A percentile compares a stretch with the other conserved stretches of the same genome.
phyloP scores from a whole-genome alignment of 192 early-diverging fungal species.

The Podila epicladia region DNA sequence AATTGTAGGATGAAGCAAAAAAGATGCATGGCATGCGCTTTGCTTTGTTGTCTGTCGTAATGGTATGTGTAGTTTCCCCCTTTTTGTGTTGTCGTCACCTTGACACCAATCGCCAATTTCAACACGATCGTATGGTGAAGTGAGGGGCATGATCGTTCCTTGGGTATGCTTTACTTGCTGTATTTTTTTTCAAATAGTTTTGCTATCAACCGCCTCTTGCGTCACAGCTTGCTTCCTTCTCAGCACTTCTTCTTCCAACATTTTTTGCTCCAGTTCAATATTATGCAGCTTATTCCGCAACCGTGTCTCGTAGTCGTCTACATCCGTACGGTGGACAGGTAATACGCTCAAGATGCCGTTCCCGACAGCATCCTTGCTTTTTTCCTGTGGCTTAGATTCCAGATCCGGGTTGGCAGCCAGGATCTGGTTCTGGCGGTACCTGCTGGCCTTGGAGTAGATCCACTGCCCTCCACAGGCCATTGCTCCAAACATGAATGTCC shows the following conservation, averaged over 20 bases:
- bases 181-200: slow-evolving; percentile 3
- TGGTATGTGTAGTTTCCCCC: too few species aligned
- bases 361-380: slow-evolving; percentile 6
- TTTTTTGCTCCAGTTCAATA: slow-evolving; percentile 53
- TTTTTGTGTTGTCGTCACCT: too few species aligned
- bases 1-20: neutral
- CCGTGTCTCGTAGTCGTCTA: slow-evolving; percentile 70
- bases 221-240: slow-evolving; percentile 17
- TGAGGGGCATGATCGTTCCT: neutral
- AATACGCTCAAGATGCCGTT: slow-evolving; percentile 57
- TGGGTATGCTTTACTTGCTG: neutral
- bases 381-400: neutral
- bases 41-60: too few species aligned
- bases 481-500: slow-evolving; percentile 63
- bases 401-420: slow-evolving; percentile 31
- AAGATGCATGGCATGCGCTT: neutral
- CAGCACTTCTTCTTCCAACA: slow-evolving; percentile 46
- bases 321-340: slow-evolving; percentile 67
- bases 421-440: slow-evolving; percentile 64
- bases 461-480: slow-evolving; percentile 63
- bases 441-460: slow-evolving; percentile 51
- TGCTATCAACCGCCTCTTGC: slow-evolving; percentile 6
- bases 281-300: slow-evolving; percentile 51
- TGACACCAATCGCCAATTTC: too few species aligned
- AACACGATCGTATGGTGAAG: neutral